phyloP scores from a whole-genome alignment of 108 stramenopile species.

The Skeletonema tropicum region DNA sequence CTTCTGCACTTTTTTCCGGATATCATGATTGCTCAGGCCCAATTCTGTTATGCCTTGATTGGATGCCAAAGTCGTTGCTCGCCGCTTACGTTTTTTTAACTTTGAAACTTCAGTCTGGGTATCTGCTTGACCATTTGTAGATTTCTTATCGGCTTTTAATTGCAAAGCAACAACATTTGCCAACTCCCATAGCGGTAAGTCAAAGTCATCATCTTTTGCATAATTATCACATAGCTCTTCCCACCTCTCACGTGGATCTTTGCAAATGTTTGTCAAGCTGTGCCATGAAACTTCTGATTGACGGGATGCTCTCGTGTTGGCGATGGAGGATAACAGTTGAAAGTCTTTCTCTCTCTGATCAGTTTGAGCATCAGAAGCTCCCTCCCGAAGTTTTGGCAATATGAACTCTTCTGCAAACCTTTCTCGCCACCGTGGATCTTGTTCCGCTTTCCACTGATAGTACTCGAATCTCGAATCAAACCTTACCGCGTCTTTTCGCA shows the following conservation, averaged over 20 bases:
- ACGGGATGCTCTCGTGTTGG: constrained; percentile 27
- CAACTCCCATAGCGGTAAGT: constrained; percentile 41
- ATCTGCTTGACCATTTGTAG: background rate
- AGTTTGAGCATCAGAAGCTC: background rate
- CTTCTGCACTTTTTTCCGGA: background rate
- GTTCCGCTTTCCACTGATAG: constrained; percentile 34
- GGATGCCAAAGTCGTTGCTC: background rate
- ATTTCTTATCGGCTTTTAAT: background rate
- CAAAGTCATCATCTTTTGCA: constrained; percentile 38
- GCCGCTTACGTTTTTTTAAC: background rate
- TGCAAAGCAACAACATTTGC: constrained; percentile 4
- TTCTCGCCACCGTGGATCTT: constrained; percentile 22
- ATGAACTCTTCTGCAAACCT: constrained; percentile 11
- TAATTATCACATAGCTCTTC: constrained; percentile 55
- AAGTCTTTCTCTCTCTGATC: constrained; percentile 13
- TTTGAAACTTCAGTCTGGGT: background rate
- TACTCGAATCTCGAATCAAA: constrained; percentile 34
- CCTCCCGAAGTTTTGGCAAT: constrained; percentile 4
- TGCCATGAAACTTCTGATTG: constrained; percentile 32
- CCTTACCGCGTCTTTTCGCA: constrained; percentile 17
- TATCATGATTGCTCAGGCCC: background rate
- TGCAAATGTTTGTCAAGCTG: constrained; percentile 6
- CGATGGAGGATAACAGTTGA: constrained; percentile 19
- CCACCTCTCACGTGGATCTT: constrained; percentile 44
- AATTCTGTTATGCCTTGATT: background rate